Evolutionary conservation across 1,284 basidiomycete species (phyloP), one percentile per base, ranked within the genome.

Genomic region (Pyrrhoderma noxium): DNA sequence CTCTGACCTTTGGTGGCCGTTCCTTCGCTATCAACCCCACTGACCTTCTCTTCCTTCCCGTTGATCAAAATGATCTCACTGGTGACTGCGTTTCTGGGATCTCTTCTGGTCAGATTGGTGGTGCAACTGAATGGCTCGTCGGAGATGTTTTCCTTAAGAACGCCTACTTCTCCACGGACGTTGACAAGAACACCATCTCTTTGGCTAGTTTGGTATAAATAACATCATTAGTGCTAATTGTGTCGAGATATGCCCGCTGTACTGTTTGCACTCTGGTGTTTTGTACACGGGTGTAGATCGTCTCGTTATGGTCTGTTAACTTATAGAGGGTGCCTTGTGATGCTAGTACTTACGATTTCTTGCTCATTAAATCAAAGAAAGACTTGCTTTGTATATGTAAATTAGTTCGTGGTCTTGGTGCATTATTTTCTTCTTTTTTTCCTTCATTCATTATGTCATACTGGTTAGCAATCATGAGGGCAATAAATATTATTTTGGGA

Each of bases 21-120:
- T 52, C 64, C 18, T 93, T 90, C 63, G 64, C 72, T 14, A 87
- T 90, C 57, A 74, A 82, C 58, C 70, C 82, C 3, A 70, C 74
- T 48, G 90, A 93, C 64, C 67, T 94, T 54, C 73, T 82, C 3
- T 81, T 90, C 66, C 62, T 76, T 13, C 86, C 89, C 40, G 66
- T 85, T 11, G 68, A 88, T 62, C 53, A 66, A 34, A 76, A 73
- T 58, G 63, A 91, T 61, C 78, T 81, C 27, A 68, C 66, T 8
- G 87, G 86, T 34, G 75, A 80, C 51, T 94, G 92, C 63, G 63
- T 81, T 13, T 85, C 82, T 40, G 85, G 89, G 14, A 87, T 94
- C 63, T 74, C 77, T 8, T 68, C 82, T 7, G 86, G 85, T 13
- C 65, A 73, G 40, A 69, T 88, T 43, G 82, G 77, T 46, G 76